These are phyloP conservation scores for Eutrema japonicum DNA, from an alignment of 345 rosid species.

Conservation along the genomic window DNA sequence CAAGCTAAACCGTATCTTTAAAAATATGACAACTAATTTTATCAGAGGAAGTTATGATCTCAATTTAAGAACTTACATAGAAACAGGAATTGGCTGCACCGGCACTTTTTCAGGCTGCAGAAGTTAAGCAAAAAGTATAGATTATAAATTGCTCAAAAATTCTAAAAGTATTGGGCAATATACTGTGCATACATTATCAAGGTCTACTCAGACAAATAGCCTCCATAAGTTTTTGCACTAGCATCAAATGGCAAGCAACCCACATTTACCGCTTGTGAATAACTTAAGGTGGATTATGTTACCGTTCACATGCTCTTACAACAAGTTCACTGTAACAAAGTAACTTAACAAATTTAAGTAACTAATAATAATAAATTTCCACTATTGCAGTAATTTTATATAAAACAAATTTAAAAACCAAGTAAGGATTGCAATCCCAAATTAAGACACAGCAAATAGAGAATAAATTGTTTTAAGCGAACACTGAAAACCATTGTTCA, in stretches of 20 bases:
- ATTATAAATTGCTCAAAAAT: conserved; percentile 9
- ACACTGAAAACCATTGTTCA: conserved; percentile 5
- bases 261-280: conserved; percentile 6
- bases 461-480: not conserved
- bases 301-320: conserved; percentile 19
- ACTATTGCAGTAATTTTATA: conserved; percentile 4
- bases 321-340: not conserved
- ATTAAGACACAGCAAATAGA: not conserved
- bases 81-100: conserved; percentile 73
- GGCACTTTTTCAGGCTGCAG: conserved; percentile 76
- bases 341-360: conserved; percentile 13
- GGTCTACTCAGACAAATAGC: conserved; percentile 16
- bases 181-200: conserved; percentile 6
- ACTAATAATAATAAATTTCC: not conserved
- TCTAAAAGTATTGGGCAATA: not conserved
- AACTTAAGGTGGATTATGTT: conserved; percentile 11
- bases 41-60: conserved; percentile 25
- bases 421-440: conserved; percentile 13
- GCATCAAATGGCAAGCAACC: conserved; percentile 27
- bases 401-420: conserved; percentile 14
- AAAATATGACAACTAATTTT: not conserved
- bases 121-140: conserved; percentile 34
- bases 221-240: conserved; percentile 27
- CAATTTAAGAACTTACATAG: conserved; percentile 65
- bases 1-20: conserved; percentile 18